Conservation (phyloP, 208 protist genomes). For the Tritrichomonas musculus region DNA sequence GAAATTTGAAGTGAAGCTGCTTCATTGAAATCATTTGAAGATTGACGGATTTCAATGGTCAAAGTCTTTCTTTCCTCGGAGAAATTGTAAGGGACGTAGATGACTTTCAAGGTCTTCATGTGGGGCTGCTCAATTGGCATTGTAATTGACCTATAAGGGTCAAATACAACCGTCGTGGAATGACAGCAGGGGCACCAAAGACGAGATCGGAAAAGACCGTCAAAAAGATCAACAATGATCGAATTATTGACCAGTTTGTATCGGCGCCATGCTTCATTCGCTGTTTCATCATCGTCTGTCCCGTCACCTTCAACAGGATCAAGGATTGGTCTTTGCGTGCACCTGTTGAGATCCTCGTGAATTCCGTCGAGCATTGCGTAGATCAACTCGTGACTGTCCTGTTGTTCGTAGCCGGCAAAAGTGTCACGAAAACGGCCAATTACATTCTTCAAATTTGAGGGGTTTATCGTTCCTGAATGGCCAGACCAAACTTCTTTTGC, state of each 20-base stretch:
- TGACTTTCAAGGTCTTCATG: not conserved
- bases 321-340: slow-evolving; percentile 47
- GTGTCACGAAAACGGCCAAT: slow-evolving; percentile 42
- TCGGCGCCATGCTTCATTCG: not conserved
- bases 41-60: not conserved
- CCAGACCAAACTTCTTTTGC: slow-evolving; percentile 38
- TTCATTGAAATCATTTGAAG: not conserved
- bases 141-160: not conserved
- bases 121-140: not conserved
- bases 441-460: slow-evolving; percentile 42
- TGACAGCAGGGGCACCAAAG: not conserved
- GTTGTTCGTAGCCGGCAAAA: slow-evolving; percentile 41
- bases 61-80: not conserved
- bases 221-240: slow-evolving; percentile 17
- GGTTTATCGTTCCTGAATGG: not conserved
- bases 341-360: slow-evolving; percentile 71
- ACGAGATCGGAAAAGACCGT: not conserved
- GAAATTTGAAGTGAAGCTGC: not conserved
- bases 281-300: slow-evolving; percentile 14
- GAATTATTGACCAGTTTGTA: not conserved
- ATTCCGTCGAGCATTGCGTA: slow-evolving; percentile 70
- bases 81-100: not conserved
- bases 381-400: slow-evolving; percentile 53
- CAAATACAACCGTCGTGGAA: not conserved
- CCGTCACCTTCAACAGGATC: slow-evolving; percentile 43